A percentile compares a stretch with the other conserved stretches of the same genome.
These are phyloP conservation scores for Ophiocordyceps camponoti-leonardi DNA, from an alignment of 2,329 filamentous ascomycete genomes.

Conservation along the genomic window DNA sequence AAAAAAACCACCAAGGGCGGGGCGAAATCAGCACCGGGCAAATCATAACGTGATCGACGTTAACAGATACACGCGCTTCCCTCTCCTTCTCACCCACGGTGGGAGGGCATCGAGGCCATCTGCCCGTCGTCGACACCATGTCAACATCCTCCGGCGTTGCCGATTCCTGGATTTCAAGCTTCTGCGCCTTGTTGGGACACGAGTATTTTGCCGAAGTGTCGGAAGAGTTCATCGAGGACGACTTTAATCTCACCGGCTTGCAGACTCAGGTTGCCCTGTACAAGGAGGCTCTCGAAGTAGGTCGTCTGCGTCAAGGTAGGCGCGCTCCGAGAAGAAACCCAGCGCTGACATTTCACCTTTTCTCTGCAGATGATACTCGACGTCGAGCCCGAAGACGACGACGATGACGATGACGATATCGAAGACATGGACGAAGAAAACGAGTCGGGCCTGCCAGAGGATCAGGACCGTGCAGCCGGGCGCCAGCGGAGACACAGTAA, in stretches of 20 bases:
- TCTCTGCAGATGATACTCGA: conserved; percentile 73
- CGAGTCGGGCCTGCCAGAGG: conserved; percentile 41
- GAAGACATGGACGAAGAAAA: conserved; percentile 62
- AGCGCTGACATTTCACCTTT: background rate
- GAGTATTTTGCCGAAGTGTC: conserved; percentile 99
- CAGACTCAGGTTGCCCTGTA: conserved; percentile 96
- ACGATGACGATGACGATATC: conserved; percentile 65
- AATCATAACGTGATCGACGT: background rate
- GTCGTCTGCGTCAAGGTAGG: conserved; percentile 1
- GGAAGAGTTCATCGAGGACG: conserved; percentile 98
- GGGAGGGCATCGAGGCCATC: background rate
- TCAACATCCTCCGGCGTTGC: conserved; percentile 42
- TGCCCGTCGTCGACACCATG: conserved; percentile 21
- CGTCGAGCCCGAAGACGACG: conserved; percentile 88
- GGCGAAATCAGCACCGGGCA: background rate
- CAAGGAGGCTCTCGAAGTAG: conserved; percentile 84
- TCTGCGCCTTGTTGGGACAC: conserved; percentile 87
- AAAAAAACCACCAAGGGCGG: background rate
- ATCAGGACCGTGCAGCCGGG: conserved; percentile 32
- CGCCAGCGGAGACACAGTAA: conserved; percentile 58
- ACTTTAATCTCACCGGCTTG: conserved; percentile 94
- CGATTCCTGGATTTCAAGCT: conserved; percentile 96
- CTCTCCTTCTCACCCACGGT: background rate
- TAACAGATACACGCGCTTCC: background rate
- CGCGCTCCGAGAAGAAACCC: too few relatives aligned